Conservation (phyloP, 176 grass and related monocot genomes). For the Bonia amplexicaulis region DNA sequence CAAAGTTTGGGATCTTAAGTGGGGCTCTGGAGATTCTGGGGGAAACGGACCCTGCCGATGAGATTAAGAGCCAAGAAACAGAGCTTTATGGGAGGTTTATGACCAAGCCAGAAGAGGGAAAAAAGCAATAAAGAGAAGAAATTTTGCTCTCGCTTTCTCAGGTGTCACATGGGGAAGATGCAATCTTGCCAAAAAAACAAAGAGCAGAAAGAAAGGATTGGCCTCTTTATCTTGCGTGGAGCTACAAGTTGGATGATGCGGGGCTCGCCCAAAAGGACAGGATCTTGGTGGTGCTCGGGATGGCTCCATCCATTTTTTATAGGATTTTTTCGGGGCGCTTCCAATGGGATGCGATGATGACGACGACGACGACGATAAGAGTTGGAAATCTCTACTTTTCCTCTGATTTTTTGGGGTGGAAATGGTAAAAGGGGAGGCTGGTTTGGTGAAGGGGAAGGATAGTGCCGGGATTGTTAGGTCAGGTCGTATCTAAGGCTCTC, state of each 20-base stretch:
- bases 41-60: neutral
- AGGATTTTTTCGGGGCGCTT: slow-evolving; percentile 8
- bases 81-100: slow-evolving; percentile 59
- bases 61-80: neutral
- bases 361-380: neutral
- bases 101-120: neutral
- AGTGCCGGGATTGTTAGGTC: neutral
- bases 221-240: slow-evolving; percentile 29
- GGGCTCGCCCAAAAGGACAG: slow-evolving; percentile 31
- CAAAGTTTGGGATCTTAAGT: slow-evolving; percentile 27
- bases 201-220: neutral
- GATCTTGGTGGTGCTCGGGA: slow-evolving; percentile 39
- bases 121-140: neutral
- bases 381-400: slow-evolving; percentile 1
- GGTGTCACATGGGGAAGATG: slow-evolving; percentile 39
- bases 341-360: slow-evolving; percentile 20
- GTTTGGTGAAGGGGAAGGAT: slow-evolving; percentile 12
- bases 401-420: neutral
- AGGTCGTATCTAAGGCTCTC: slow-evolving; percentile 38
- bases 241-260: slow-evolving; percentile 25
- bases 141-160: slow-evolving; percentile 45
- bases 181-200: slow-evolving; percentile 20
- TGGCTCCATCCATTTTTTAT: slow-evolving; percentile 33
- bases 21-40: neutral
- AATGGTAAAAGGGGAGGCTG: neutral